A percentile compares a stretch with the other conserved stretches of the same genome.
Conservation (phyloP, 768 basidiomycete genomes). For the Dioszegia aurantiaca region DNA sequence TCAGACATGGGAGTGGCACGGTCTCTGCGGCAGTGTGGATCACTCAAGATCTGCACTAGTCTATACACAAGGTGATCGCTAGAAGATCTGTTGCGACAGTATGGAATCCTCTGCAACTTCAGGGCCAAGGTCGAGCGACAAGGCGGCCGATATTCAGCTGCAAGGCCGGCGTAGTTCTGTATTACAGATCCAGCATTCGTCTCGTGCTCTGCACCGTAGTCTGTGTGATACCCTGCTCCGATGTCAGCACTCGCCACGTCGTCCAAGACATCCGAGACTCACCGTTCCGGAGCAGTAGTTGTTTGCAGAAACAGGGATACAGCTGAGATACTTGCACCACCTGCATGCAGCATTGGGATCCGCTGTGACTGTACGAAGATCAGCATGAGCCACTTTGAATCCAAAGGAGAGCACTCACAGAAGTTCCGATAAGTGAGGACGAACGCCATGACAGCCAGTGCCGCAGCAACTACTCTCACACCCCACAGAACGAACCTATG, state of each 20-base stretch:
- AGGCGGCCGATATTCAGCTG: too few species aligned
- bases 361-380: constrained; percentile 33
- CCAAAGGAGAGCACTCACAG: constrained; percentile 51
- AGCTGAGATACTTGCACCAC: constrained; percentile 85
- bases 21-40: neutral
- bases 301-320: constrained; percentile 67
- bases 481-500: constrained; percentile 71
- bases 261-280: constrained; percentile 8
- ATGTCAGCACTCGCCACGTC: neutral
- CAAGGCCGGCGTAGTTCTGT: constrained; percentile 10
- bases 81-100: neutral
- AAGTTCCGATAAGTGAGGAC: constrained; percentile 83
- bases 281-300: constrained; percentile 53
- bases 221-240: constrained; percentile 3
- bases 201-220: constrained; percentile 10
- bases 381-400: neutral
- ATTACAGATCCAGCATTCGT: constrained; percentile 10
- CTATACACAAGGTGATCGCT: neutral
- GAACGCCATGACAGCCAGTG: constrained; percentile 72
- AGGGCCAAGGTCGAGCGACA: too few species aligned
- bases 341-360: constrained; percentile 64
- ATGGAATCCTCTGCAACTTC: too few species aligned
- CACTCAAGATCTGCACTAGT: too few species aligned
- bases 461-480: constrained; percentile 70
- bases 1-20: neutral